Percentiles rank a stretch among this genome's conserved stretches.
Evolutionary conservation across 805 yeast species (phyloP).

Genomic region (Hyphopichia homilentoma): DNA sequence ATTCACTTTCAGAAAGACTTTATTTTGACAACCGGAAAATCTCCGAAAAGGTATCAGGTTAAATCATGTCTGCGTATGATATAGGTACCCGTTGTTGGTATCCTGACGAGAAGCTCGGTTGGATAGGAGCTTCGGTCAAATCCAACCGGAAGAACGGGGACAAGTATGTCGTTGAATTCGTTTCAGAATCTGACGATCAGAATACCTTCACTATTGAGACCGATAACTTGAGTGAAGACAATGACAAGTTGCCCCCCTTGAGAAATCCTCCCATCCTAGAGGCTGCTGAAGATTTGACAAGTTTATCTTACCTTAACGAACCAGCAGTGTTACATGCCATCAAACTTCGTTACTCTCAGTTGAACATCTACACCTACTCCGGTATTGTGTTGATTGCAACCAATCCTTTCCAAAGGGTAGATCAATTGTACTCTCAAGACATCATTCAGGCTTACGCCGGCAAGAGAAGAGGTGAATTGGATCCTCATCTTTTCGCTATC

Average conservation of each 20-base stretch:
- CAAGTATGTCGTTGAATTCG: conserved; percentile 49
- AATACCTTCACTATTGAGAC: conserved; percentile 47
- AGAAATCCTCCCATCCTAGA: conserved; percentile 91
- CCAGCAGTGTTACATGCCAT: conserved; percentile 96
- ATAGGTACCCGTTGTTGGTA: conserved; percentile 69
- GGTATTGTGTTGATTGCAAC: conserved; percentile 97
- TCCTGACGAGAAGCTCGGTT: conserved; percentile 69
- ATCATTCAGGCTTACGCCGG: conserved; percentile 95
- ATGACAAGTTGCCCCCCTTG: conserved; percentile 66
- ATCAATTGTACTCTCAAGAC: conserved; percentile 85
- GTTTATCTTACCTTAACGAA: conserved; percentile 87
- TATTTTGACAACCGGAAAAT: no score
- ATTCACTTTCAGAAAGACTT: no score
- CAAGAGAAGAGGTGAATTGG: conserved; percentile 87
- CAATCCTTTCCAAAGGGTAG: conserved; percentile 91
- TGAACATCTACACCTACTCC: conserved; percentile 90
- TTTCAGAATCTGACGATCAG: conserved; percentile 45
- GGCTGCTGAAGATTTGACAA: conserved; percentile 91
- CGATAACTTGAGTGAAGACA: conserved; percentile 46
- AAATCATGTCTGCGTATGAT: conserved; percentile 11
- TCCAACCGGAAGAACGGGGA: conserved; percentile 36
- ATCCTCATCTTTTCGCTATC: conserved; percentile 95
- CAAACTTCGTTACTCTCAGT: conserved; percentile 80
- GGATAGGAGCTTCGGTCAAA: conserved; percentile 67
- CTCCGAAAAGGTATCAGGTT: no score